Base-by-base conservation (phyloP, 1,284 basidiomycete genomes). In the Cerrena zonata region DNA sequence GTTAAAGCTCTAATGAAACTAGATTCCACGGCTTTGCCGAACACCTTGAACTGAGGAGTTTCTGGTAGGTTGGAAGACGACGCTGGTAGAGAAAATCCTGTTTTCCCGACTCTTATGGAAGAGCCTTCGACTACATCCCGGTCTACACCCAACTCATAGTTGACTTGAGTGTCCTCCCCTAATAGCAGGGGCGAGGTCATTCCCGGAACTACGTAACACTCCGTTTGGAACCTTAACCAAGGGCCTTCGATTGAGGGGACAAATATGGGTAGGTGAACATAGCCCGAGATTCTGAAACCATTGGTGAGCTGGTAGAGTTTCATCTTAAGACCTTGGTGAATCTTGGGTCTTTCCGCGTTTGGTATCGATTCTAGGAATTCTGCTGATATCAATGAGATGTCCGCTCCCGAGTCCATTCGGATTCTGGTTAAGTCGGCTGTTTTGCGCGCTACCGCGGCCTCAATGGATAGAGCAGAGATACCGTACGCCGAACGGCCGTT, bases 141-240 rank as follows among this genome's bases (percentile, higher is more conserved):
- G 0, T 19, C 10, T 3, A 58, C 48, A 3, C 34, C 26, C 1
- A 64, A 5, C 36, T 59, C 58, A 44, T 63, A 64, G 2, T 53
- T 40, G 2, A 49, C 37, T 11, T 63, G 61, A 56, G 62, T 65
- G 39, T 65, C 65, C 26, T 65, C 60, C 12, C 65, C 65, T 3
- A 66, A 45, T 0, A 66, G 52, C 0, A 65, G 24, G 0, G 58
- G 61, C 0, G 61, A 56, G 0, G 50, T 49, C 65, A 66, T 66
- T 13, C 54, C 53, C 1, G 53, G 44, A 0, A 65, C 63, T 0
- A 67, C 58, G 45, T 67, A 67, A 1, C 61, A 62, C 48, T 67
- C 65, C 0, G 51, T 50, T 4, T 56, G 51, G 18, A 64, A 50
- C 10, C 46, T 34, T 0, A 67, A 21, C 1, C 46, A 15, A 5